These are phyloP conservation scores for Cupressus sempervirens DNA, from an alignment of 75 land plant genomes.

Conservation along the genomic window DNA sequence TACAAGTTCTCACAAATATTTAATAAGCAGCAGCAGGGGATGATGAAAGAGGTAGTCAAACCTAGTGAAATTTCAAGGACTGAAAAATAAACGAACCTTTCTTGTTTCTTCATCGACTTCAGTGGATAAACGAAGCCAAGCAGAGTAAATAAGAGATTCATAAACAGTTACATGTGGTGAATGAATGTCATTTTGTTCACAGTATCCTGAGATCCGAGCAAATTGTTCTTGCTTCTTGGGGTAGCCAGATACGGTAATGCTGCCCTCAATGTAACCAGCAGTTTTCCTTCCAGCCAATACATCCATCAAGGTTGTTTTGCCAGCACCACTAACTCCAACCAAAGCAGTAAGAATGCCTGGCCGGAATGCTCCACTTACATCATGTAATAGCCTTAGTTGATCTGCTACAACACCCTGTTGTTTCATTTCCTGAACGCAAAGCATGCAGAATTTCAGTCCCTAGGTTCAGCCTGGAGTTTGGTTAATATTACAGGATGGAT, in stretches of 20 bases:
- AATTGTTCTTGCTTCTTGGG: conserved; percentile 26
- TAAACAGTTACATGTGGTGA: conserved; percentile 19
- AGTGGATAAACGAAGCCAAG: conserved; percentile 19
- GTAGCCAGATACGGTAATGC: conserved; percentile 25
- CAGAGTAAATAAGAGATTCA: conserved; percentile 24
- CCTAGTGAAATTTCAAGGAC: neutral
- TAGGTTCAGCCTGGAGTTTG: neutral
- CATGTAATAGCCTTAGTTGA: conserved; percentile 39
- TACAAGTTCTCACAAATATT: conserved; percentile 6
- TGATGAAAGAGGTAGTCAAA: neutral
- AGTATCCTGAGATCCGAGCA: conserved; percentile 23
- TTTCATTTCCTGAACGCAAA: conserved; percentile 54
- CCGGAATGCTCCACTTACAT: conserved; percentile 61
- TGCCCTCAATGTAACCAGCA: conserved; percentile 31
- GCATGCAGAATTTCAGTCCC: neutral
- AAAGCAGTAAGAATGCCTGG: conserved; percentile 74
- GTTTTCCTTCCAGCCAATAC: conserved; percentile 15
- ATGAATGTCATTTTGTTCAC: conserved; percentile 29
- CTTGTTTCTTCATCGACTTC: conserved; percentile 12
- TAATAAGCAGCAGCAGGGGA: neutral
- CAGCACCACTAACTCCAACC: conserved; percentile 51
- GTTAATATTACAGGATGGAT: neutral
- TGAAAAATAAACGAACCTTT: neutral
- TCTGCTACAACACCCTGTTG: conserved; percentile 41
- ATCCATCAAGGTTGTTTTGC: conserved; percentile 12